Conservation (phyloP, 1,284 basidiomycete species). For the Trichosporon sp. region DNA sequence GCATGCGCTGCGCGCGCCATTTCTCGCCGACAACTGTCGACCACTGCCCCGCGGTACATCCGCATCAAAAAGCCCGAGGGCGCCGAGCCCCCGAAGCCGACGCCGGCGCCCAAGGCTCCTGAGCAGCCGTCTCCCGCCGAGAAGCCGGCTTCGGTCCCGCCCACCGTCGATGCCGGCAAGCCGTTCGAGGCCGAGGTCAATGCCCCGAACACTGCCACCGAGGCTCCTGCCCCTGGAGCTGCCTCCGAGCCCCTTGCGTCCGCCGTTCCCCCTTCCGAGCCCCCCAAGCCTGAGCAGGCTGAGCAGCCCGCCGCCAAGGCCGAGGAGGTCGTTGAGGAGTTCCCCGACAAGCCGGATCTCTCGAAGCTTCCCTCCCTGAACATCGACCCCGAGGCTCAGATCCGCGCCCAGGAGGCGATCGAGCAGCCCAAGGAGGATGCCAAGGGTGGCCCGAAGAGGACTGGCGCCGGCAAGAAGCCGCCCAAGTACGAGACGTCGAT, state of each 20-base stretch:
- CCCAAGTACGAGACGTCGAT: conserved; percentile 56
- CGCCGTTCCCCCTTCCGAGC: conserved; percentile 17
- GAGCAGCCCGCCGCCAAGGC: neutral
- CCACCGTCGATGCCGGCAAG: conserved; percentile 20
- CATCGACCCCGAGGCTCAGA: conserved; percentile 39
- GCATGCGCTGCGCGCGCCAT: conserved; percentile 1
- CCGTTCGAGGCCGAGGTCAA: conserved; percentile 26
- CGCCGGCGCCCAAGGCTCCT: neutral
- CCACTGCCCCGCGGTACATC: conserved; percentile 9
- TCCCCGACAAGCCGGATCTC: conserved; percentile 30
- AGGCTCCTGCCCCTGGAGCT: neutral
- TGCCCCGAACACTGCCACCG: neutral
- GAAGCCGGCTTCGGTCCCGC: conserved; percentile 26
- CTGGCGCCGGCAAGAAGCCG: conserved; percentile 17
- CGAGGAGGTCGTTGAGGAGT: conserved; percentile 9
- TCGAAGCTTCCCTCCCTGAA: conserved; percentile 47
- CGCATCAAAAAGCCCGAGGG: conserved; percentile 20
- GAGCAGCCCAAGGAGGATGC: conserved; percentile 25
- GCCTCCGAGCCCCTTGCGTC: conserved; percentile 1
- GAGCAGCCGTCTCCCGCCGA: conserved; percentile 28
- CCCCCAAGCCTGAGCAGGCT: conserved; percentile 12
- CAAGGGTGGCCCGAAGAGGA: conserved; percentile 15
- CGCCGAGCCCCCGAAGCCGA: neutral
- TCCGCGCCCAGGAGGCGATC: conserved; percentile 18
- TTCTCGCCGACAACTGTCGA: neutral